Evolutionary conservation across 768 basidiomycete species (phyloP), one percentile per base, ranked within the genome.

Genomic region (Podaxis mareebaensis): DNA sequence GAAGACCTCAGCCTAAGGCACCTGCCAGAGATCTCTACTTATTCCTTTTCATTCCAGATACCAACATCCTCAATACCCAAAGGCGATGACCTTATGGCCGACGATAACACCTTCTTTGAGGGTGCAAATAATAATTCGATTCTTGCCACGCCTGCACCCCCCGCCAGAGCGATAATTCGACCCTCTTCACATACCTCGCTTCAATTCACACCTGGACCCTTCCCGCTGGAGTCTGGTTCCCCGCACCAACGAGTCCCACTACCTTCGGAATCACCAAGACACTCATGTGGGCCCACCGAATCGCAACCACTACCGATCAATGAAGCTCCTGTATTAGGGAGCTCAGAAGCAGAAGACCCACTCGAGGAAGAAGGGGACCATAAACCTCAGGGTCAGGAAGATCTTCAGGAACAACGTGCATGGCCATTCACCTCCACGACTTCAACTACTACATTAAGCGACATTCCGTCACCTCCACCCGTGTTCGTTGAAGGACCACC

Each of bases 41-140:
- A 73, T n/a, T 83, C 81, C 39, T 81, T 79, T 65, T 85, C 84
- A 1, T 84, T 86, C 70, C 83, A 86, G 70, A 83, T 87, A 39
- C 85, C 87, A 3, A 73, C 74, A 7, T 68, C 73, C 5, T 75
- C 74, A 42, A 30, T 63, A 22, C 54, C 54, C 38, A 70, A 72
- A 6, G 81, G 79, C 15, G 83, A 85, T 66, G 79, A 86, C 66
- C 79, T 88, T 28, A 79, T 89, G 3, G 72, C 73, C 7, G 76
- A 79, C 51, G 82, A 87, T 61, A 69, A 75, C 66, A 78, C 80
- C 73, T 81, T 83, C 70, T 77, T 89, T 57, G 71, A 70, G 62
- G 78, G 74, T 62, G 76, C 75, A 55, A 75, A 80, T 63, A 76
- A 78, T 46, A 40, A 61, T 15, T 56, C 55, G 5, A 71, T 73